phyloP scores from a whole-genome alignment of 208 protist genomes.

The Porcisia hertigi region DNA sequence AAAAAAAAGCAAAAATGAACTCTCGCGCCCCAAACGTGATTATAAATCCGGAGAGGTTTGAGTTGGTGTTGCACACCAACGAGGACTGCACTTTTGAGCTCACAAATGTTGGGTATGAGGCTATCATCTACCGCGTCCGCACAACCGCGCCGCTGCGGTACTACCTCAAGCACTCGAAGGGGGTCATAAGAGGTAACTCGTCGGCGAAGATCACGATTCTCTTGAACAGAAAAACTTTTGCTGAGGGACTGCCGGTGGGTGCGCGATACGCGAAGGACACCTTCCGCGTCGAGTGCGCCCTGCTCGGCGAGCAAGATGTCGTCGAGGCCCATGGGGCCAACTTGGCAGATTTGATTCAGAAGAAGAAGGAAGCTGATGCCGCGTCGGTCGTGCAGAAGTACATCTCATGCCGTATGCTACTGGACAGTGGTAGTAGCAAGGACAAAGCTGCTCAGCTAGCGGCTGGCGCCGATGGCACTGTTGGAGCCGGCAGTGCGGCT shows the following conservation, averaged over 20 bases:
- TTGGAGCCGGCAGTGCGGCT: not conserved
- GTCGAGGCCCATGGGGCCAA: constrained; percentile 65
- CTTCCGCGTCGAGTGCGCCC: constrained; percentile 78
- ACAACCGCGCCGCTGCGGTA: constrained; percentile 74
- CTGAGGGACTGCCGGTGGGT: constrained; percentile 14
- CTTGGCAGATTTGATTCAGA: constrained; percentile 67
- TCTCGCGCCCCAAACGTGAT: constrained; percentile 43
- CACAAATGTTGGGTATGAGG: constrained; percentile 77
- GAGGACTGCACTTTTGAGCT: constrained; percentile 74
- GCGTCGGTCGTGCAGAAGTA: constrained; percentile 52
- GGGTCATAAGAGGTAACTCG: constrained; percentile 67
- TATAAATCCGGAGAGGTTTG: constrained; percentile 57
- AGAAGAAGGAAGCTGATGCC: constrained; percentile 51
- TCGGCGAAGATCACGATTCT: constrained; percentile 58
- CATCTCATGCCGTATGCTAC: constrained; percentile 44
- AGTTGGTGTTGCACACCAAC: constrained; percentile 52
- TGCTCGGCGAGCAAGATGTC: constrained; percentile 52
- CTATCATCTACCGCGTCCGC: constrained; percentile 72
- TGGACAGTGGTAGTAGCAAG: constrained; percentile 22
- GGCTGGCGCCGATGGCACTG: not conserved
- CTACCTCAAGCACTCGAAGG: constrained; percentile 78
- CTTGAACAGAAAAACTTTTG: constrained; percentile 50
- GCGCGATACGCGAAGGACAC: constrained; percentile 51
- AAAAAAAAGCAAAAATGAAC: constrained; percentile 28
- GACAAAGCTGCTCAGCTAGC: constrained; percentile 1